A percentile compares a stretch with the other conserved stretches of the same genome.
These are phyloP conservation scores for Cryptococcus sp. DNA, from an alignment of 1,284 basidiomycete genomes.

Conservation along the genomic window DNA sequence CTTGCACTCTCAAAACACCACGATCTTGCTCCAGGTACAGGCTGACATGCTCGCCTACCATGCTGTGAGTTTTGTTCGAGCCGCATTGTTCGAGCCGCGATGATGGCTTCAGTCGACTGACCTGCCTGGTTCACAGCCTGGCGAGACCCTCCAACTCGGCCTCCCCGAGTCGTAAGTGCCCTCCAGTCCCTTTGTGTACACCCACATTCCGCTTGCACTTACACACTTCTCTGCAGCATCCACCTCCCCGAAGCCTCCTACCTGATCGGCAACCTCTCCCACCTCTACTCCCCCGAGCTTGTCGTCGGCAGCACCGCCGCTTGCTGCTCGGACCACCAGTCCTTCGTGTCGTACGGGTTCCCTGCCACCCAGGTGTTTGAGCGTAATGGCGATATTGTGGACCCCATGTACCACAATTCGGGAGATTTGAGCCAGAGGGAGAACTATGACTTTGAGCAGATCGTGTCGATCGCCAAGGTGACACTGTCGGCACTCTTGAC, in stretches of 20 bases:
- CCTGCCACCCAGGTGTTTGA: conserved; percentile 67
- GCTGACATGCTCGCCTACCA: conserved; percentile 85
- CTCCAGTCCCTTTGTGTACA: background rate
- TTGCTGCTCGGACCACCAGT: conserved; percentile 81
- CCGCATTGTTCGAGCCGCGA: background rate
- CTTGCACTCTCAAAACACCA: conserved; percentile 54
- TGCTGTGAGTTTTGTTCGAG: conserved; percentile 26
- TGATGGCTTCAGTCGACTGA: background rate
- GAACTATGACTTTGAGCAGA: conserved; percentile 75
- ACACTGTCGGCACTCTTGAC: conserved; percentile 53
- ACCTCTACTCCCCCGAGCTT: conserved; percentile 71
- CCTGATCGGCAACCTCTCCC: conserved; percentile 67
- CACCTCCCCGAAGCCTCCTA: conserved; percentile 70
- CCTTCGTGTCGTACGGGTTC: conserved; percentile 76
- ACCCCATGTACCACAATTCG: conserved; percentile 65
- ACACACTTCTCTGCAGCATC: conserved; percentile 55
- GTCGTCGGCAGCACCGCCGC: conserved; percentile 68
- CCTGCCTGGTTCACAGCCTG: conserved; percentile 46
- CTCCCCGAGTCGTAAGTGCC: conserved; percentile 55
- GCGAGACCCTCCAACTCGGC: conserved; percentile 74
- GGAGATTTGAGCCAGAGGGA: conserved; percentile 71
- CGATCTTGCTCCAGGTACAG: conserved; percentile 76
- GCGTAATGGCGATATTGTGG: conserved; percentile 72
- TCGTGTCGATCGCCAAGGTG: conserved; percentile 76
- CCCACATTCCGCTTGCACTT: background rate